Conservation (phyloP, 2,329 filamentous ascomycete genomes). For the Dichotomopilus funicola region DNA sequence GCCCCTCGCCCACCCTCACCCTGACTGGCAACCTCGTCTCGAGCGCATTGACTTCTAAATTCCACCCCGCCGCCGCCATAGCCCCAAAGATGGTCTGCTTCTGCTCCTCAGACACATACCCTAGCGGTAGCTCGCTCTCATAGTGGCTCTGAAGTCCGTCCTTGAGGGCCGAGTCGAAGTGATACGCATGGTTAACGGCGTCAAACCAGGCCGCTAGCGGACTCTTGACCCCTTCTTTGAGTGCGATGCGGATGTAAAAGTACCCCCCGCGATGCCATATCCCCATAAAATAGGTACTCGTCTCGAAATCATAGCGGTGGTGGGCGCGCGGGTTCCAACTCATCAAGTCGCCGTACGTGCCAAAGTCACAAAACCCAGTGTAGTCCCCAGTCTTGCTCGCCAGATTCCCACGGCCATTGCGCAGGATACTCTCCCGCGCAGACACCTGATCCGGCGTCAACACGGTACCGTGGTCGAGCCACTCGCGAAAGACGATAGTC, state of each 20-base stretch:
- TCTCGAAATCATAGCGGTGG: constrained; percentile 31
- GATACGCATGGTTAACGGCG: constrained; percentile 37
- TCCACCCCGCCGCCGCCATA: constrained; percentile 53
- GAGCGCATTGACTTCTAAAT: constrained; percentile 55
- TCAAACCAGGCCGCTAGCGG: constrained; percentile 34
- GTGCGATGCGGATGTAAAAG: constrained; percentile 46
- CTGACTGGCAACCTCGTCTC: constrained; percentile 54
- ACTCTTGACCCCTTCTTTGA: constrained; percentile 51
- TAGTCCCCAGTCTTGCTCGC: constrained; percentile 34
- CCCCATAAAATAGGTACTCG: constrained; percentile 57
- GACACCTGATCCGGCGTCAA: constrained; percentile 62
- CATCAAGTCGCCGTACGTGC: constrained; percentile 36
- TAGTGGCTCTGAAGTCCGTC: constrained; percentile 32
- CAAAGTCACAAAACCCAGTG: constrained; percentile 29
- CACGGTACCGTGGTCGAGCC: constrained; percentile 44
- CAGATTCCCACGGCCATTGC: constrained; percentile 41
- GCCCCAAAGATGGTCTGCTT: constrained; percentile 30
- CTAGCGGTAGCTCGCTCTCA: constrained; percentile 32
- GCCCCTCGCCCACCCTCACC: constrained; percentile 31
- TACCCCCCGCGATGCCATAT: constrained; percentile 39
- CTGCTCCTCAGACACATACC: constrained; percentile 39
- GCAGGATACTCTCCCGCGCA: constrained; percentile 58
- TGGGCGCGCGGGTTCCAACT: constrained; percentile 28
- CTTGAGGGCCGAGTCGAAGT: constrained; percentile 32
- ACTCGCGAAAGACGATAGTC: constrained; percentile 64